Percentiles rank a stretch among this genome's conserved stretches.
phyloP scores from a whole-genome alignment of 257 asterid species.

The Vinca minor region DNA sequence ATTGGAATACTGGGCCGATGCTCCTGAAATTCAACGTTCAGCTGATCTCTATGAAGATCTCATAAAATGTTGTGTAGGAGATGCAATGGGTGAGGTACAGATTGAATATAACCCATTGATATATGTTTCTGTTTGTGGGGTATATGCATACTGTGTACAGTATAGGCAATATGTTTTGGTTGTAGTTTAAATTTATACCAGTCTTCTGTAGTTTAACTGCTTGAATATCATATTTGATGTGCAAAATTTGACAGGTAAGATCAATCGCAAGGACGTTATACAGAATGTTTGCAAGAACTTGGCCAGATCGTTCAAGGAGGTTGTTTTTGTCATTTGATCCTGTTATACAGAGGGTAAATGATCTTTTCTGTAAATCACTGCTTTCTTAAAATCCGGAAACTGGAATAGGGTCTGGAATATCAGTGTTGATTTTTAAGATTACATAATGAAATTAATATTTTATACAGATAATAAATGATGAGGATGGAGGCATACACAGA shows the following conservation, averaged over 20 bases:
- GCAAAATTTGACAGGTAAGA: constrained; percentile 56
- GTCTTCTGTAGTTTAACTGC: constrained; percentile 12
- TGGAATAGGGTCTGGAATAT: not conserved
- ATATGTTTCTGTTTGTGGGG: not conserved
- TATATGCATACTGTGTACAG: not conserved
- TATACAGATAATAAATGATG: constrained; percentile 74
- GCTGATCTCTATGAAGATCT: constrained; percentile 94
- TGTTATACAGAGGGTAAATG: constrained; percentile 84
- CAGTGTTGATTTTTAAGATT: not conserved
- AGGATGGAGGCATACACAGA: constrained; percentile 94
- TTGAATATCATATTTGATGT: constrained; percentile 16
- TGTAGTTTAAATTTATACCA: not conserved
- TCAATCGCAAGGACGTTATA: constrained; percentile 92
- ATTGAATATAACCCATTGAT: too few species aligned
- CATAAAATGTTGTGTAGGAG: constrained; percentile 84
- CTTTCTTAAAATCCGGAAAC: constrained; percentile 1
- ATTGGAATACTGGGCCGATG: constrained; percentile 98
- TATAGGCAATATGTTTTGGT: not conserved
- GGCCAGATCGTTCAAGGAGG: constrained; percentile 98
- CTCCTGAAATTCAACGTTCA: constrained; percentile 93
- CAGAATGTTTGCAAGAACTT: constrained; percentile 93
- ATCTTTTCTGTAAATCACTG: constrained; percentile 10
- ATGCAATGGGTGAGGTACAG: constrained; percentile 96
- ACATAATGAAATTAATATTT: not conserved
- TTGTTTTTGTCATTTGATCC: constrained; percentile 80